Evolutionary conservation across 192 early-diverging fungal species (phyloP).

Genomic region (Gonapodya prolifera): DNA sequence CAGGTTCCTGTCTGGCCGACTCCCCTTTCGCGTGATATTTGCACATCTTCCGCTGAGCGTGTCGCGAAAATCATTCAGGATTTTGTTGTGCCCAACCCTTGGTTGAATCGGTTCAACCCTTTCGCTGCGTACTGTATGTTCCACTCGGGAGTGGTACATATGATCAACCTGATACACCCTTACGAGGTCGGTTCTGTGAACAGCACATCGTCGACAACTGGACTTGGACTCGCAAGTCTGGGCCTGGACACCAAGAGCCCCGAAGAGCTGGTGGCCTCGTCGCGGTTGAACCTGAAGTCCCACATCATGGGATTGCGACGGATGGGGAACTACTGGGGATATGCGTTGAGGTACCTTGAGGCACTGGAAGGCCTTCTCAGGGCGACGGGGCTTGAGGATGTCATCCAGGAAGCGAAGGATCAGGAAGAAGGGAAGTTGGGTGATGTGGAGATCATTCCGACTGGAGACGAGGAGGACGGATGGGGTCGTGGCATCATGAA

Average conservation of each 20-base stretch:
- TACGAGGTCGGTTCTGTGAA: background rate
- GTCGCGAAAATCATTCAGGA: background rate
- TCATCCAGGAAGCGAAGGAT: background rate
- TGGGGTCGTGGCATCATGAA: background rate
- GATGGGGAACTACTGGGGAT: background rate
- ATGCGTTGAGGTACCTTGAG: background rate
- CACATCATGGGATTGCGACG: constrained; percentile 1
- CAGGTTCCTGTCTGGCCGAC: constrained; percentile 1
- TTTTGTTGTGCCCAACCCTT: background rate
- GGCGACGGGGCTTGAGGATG: background rate
- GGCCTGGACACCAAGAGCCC: background rate
- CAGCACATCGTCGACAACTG: background rate
- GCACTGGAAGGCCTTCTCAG: background rate
- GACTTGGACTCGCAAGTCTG: background rate
- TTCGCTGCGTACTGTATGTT: constrained; percentile 4
- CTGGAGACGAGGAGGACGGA: background rate
- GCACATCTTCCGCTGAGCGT: constrained; percentile 2
- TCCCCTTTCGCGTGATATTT: background rate
- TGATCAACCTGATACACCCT: background rate
- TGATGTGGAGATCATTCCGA: background rate
- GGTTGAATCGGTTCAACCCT: background rate
- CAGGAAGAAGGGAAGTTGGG: background rate
- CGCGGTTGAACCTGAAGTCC: background rate
- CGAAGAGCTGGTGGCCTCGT: background rate
- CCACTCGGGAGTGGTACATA: constrained; percentile 4